Evolutionary conservation across 176 grass and related monocot species (phyloP).

Genomic region (Hsuehochloa calcarea): DNA sequence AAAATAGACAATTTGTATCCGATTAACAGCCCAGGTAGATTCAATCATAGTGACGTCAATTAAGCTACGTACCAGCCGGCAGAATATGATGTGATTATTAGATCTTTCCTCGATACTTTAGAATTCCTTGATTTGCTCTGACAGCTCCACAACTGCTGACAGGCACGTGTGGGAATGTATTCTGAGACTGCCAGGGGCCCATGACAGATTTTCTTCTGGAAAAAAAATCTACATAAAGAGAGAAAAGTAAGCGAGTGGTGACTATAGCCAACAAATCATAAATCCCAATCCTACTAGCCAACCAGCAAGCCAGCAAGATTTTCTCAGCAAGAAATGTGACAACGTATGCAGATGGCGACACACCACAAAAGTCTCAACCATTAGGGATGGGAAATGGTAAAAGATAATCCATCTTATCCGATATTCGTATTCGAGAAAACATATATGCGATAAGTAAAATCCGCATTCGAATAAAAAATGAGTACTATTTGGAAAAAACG

Average conservation of each 20-base stretch:
- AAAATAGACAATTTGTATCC: too few relatives aligned
- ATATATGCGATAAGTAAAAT: too few relatives aligned
- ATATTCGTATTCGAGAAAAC: too few relatives aligned
- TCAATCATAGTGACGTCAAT: neutral
- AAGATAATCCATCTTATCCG: too few relatives aligned
- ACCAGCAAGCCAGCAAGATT: neutral
- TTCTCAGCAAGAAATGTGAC: neutral
- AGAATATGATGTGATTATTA: neutral
- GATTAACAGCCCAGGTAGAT: neutral
- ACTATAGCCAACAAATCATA: neutral
- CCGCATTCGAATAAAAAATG: too few relatives aligned
- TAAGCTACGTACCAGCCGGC: neutral
- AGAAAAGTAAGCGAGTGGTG: neutral
- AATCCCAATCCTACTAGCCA: neutral
- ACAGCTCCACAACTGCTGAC: neutral
- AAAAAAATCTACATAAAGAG: neutral
- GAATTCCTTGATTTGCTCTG: neutral
- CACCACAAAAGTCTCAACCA: neutral
- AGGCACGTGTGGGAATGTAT: neutral
- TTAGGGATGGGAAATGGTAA: too few relatives aligned
- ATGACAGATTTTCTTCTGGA: neutral
- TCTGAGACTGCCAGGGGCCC: neutral
- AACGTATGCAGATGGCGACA: neutral
- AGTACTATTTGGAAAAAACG: too few relatives aligned
- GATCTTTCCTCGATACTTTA: neutral